phyloP scores from a whole-genome alignment of 2,329 filamentous ascomycete genomes.

The Ascosphaera acerosa region DNA sequence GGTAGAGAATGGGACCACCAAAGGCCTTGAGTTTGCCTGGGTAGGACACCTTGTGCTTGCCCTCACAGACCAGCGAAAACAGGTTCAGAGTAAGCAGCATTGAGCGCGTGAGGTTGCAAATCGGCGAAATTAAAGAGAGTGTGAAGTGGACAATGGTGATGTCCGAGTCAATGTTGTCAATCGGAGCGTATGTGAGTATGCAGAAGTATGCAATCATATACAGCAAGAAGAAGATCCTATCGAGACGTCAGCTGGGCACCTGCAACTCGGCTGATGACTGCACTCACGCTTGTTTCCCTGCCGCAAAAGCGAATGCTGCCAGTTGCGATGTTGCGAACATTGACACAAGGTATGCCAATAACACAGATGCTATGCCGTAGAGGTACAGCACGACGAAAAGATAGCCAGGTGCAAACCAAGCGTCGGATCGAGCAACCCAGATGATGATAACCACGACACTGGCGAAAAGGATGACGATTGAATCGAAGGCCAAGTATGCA shows the following conservation, averaged over 20 bases:
- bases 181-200: slow-evolving; percentile 48
- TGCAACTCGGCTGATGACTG: not conserved
- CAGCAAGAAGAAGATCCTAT: slow-evolving; percentile 35
- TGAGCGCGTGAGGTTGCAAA: slow-evolving; percentile 47
- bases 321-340: slow-evolving; percentile 57
- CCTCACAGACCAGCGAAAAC: slow-evolving; percentile 51
- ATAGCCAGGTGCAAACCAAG: slow-evolving; percentile 60
- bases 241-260: slow-evolving; percentile 6
- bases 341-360: slow-evolving; percentile 60
- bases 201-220: slow-evolving; percentile 48
- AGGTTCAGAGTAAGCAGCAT: slow-evolving; percentile 59
- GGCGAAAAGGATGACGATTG: slow-evolving; percentile 41
- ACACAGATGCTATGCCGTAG: slow-evolving; percentile 52
- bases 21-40: slow-evolving; percentile 49
- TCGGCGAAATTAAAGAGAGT: slow-evolving; percentile 47
- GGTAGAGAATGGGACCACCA: slow-evolving; percentile 63
- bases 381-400: slow-evolving; percentile 59
- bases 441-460: slow-evolving; percentile 42
- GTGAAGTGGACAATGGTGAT: slow-evolving; percentile 50
- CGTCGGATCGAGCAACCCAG: slow-evolving; percentile 33
- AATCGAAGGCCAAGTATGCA: slow-evolving; percentile 62
- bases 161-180: slow-evolving; percentile 39
- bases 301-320: slow-evolving; percentile 60
- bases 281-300: slow-evolving; percentile 40
- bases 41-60: slow-evolving; percentile 36